Evolutionary conservation across 129 eudicot species (phyloP).

Genomic region (Rutidosis leptorrhynchoides): DNA sequence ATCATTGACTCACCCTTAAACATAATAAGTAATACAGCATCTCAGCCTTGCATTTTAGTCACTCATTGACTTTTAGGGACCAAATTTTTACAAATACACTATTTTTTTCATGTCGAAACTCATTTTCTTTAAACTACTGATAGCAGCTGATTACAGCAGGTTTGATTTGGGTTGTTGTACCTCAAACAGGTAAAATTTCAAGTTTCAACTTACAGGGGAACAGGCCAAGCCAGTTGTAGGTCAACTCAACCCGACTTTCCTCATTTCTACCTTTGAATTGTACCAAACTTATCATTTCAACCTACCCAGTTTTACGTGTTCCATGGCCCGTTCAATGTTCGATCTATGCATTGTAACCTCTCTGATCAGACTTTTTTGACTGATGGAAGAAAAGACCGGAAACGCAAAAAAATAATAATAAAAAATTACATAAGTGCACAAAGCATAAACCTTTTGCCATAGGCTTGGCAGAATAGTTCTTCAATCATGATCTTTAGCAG

Average conservation of each 20-base stretch:
- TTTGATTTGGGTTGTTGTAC: no score
- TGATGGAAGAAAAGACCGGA: conserved; percentile 2
- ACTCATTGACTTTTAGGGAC: background rate
- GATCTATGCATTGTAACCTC: background rate
- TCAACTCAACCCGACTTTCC: no score
- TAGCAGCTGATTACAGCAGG: no score
- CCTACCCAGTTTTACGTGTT: background rate
- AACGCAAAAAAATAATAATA: background rate
- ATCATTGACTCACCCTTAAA: background rate
- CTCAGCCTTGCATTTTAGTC: background rate
- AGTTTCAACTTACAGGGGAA: no score
- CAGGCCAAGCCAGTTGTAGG: no score
- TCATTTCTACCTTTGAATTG: background rate
- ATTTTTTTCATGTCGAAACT: no score
- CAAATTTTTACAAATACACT: background rate
- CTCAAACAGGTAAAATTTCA: no score
- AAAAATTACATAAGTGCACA: background rate
- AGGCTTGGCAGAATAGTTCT: background rate
- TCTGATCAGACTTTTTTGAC: background rate
- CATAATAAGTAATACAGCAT: background rate
- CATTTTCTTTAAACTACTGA: background rate
- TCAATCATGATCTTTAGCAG: background rate
- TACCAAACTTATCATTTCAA: background rate
- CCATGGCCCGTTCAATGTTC: background rate
- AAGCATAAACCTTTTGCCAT: background rate